A percentile compares a stretch with the other conserved stretches of the same genome.
Evolutionary conservation across 2,329 filamentous ascomycete genomes (phyloP).

Genomic region (Fusarium papillatum): DNA sequence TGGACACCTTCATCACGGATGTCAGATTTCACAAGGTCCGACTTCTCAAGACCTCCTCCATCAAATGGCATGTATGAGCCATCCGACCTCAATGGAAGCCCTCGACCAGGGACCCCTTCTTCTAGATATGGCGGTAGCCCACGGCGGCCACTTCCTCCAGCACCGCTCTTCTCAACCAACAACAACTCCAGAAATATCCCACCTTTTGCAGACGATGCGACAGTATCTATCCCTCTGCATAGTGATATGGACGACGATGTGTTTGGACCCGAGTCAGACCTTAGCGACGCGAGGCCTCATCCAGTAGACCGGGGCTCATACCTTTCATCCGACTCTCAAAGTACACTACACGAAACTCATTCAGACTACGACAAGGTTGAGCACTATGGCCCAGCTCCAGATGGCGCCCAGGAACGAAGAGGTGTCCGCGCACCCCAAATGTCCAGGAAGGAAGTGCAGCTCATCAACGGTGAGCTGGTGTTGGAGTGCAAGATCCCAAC

Average conservation of each 20-base stretch:
- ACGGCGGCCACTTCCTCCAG: conserved; percentile 87
- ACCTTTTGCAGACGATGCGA: conserved; percentile 75
- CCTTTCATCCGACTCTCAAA: conserved; percentile 62
- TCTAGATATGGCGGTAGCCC: conserved; percentile 91
- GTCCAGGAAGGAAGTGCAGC: conserved; percentile 91
- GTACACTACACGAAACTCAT: conserved; percentile 64
- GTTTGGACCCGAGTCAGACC: conserved; percentile 74
- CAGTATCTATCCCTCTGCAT: conserved; percentile 79
- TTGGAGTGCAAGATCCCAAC: conserved; percentile 99
- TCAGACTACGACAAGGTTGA: conserved; percentile 70
- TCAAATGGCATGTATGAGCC: conserved; percentile 85
- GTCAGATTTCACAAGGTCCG: conserved; percentile 62
- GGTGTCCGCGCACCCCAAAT: conserved; percentile 91
- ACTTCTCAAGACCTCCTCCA: conserved; percentile 74
- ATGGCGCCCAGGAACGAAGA: conserved; percentile 87
- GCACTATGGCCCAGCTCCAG: conserved; percentile 90
- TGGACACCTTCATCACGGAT: conserved; percentile 68
- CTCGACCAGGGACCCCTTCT: conserved; percentile 90
- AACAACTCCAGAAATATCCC: conserved; percentile 63
- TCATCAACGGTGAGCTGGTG: conserved; percentile 98
- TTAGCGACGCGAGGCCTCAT: conserved; percentile 65
- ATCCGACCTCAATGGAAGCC: conserved; percentile 88
- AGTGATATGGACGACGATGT: conserved; percentile 74
- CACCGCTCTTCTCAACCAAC: conserved; percentile 82
- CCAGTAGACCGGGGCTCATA: conserved; percentile 70